phyloP scores from a whole-genome alignment of 2,329 filamentous ascomycete species.

The Sarocladium brachiariae region DNA sequence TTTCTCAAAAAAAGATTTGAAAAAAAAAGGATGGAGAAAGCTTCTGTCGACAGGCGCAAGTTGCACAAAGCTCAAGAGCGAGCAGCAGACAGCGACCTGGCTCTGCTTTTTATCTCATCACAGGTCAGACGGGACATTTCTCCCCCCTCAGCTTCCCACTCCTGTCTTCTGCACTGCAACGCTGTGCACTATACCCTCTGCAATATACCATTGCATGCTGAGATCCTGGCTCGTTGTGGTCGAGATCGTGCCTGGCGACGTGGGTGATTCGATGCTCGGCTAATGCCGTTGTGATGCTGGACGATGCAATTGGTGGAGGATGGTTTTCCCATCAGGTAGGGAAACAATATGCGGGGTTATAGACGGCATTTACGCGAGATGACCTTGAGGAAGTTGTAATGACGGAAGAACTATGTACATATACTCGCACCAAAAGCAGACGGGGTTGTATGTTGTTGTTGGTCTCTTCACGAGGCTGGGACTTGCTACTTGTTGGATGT shows the following conservation, averaged over 20 bases:
- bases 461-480: background rate
- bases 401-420: background rate
- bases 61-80: background rate
- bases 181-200: background rate
- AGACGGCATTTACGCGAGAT: background rate
- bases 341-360: background rate
- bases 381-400: background rate
- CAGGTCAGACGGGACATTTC: no score
- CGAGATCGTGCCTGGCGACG: background rate
- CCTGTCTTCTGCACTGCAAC: no score
- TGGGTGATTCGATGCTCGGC: background rate
- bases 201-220: background rate
- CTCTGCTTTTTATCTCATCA: background rate
- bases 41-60: background rate
- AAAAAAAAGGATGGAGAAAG: background rate
- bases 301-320: slow-evolving; percentile 1
- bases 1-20: background rate
- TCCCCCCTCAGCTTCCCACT: no score
- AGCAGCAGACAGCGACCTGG: background rate
- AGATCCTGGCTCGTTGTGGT: background rate
- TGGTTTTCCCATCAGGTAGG: background rate
- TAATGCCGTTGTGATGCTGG: background rate
- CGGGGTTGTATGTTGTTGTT: background rate
- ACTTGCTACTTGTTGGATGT: background rate
- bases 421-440: background rate